These are phyloP conservation scores for Oryza meyeriana DNA, from an alignment of 176 grass and related monocot species.

Conservation along the genomic window DNA sequence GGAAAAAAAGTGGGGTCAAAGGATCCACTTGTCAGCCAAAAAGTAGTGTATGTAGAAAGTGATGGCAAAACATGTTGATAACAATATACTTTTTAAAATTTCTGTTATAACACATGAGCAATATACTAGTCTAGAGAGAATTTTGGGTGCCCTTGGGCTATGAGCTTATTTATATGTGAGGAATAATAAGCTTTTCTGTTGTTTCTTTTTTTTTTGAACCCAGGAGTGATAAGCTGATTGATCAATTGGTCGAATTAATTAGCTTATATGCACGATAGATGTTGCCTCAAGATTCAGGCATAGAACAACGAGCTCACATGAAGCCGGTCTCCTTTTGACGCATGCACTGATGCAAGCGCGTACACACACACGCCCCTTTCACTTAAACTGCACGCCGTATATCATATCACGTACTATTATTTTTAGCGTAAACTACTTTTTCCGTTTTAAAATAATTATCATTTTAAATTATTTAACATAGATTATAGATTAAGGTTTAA, in stretches of 20 bases:
- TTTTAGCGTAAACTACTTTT: not conserved
- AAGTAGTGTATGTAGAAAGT: too few relatives aligned
- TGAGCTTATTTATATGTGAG: too few relatives aligned
- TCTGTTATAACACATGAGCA: too few relatives aligned
- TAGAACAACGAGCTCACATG: not conserved
- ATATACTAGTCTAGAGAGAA: too few relatives aligned
- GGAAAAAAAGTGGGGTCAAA: too few relatives aligned
- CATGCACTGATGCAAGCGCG: slow-evolving; percentile 38
- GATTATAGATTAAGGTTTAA: too few relatives aligned
- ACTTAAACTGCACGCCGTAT: not conserved
- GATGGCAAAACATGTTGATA: too few relatives aligned
- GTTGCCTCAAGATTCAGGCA: not conserved
- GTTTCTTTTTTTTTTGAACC: not conserved
- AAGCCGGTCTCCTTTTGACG: slow-evolving; percentile 28
- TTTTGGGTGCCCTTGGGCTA: too few relatives aligned
- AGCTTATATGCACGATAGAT: not conserved
- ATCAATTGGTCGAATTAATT: not conserved
- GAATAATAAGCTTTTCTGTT: not conserved
- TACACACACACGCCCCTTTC: not conserved
- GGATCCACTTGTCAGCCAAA: too few relatives aligned
- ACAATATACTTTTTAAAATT: too few relatives aligned
- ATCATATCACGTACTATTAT: not conserved
- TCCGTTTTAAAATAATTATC: too few relatives aligned
- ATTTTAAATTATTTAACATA: too few relatives aligned
- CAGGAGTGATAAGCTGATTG: not conserved